Percentiles rank a stretch among this genome's conserved stretches.
phyloP scores from a whole-genome alignment of 495 filamentous ascomycete genomes.

The Talaromyces stipitatus region DNA sequence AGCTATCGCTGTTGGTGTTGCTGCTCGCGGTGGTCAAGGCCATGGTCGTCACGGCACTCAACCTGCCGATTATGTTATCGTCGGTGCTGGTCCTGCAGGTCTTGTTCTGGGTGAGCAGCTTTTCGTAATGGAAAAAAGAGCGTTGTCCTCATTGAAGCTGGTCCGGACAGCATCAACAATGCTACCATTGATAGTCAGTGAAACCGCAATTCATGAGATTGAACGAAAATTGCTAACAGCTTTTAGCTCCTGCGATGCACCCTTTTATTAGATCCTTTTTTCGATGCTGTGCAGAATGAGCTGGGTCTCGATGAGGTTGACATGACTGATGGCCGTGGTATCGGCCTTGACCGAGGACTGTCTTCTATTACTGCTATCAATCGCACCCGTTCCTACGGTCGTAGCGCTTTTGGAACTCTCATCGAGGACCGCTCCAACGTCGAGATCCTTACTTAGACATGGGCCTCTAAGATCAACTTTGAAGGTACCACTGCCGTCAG shows the following conservation, averaged over 20 bases:
- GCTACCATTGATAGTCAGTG: not conserved
- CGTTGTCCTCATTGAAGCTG: conserved; percentile 9
- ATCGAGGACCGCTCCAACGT: conserved; percentile 5
- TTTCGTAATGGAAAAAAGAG: conserved; percentile 4
- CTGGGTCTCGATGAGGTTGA: conserved; percentile 1
- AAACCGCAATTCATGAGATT: not conserved
- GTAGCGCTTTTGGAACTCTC: conserved; percentile 1
- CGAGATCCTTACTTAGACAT: not conserved
- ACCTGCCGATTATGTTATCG: conserved; percentile 10
- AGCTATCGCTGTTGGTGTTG: not conserved
- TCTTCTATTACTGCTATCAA: conserved; percentile 4
- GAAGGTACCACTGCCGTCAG: conserved; percentile 1
- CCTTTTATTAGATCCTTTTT: conserved; percentile 1
- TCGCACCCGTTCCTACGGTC: conserved; percentile 5
- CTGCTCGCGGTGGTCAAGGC: not conserved
- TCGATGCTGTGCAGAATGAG: not conserved
- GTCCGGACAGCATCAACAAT: conserved; percentile 1
- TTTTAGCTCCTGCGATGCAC: not conserved
- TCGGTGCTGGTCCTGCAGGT: conserved; percentile 15
- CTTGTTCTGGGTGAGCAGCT: conserved; percentile 15
- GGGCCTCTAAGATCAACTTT: conserved; percentile 7
- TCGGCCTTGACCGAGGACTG: conserved; percentile 2
- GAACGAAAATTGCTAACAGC: not conserved
- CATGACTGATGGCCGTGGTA: conserved; percentile 3
- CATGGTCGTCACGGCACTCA: not conserved